phyloP scores from a whole-genome alignment of 371 early-diverging fungal genomes.

The Batkoa obscura region DNA sequence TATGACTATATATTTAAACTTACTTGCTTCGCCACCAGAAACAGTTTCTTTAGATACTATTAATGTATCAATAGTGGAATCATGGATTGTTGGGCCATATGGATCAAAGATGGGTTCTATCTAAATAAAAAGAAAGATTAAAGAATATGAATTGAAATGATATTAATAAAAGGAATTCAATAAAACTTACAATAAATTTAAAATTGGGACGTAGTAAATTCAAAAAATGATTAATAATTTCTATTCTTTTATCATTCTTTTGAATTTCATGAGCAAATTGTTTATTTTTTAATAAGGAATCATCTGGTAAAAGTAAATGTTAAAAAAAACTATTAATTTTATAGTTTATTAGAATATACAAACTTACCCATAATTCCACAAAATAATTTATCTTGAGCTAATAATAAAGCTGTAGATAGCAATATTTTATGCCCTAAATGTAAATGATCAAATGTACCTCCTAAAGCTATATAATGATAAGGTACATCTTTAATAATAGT shows the following conservation, averaged over 20 bases:
- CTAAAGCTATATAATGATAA: constrained; percentile 28
- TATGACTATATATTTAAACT: background rate
- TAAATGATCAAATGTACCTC: constrained; percentile 95
- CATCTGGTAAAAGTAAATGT: constrained; percentile 16
- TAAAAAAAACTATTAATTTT: constrained; percentile 3
- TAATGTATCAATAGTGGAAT: constrained; percentile 49
- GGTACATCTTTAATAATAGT: too few relatives aligned
- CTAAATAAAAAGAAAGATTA: constrained; percentile 8
- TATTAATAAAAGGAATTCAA: too few relatives aligned
- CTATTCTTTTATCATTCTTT: constrained; percentile 37
- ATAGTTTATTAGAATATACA: background rate
- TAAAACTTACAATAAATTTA: background rate
- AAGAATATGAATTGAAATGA: too few relatives aligned
- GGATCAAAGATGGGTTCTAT: constrained; percentile 60
- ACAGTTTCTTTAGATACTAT: constrained; percentile 80
- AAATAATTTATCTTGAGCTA: constrained; percentile 30
- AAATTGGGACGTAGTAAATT: constrained; percentile 25
- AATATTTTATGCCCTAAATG: constrained; percentile 90
- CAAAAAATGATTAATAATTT: constrained; percentile 35
- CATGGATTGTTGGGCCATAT: constrained; percentile 75
- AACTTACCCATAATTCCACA: constrained; percentile 56
- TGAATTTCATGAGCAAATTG: constrained; percentile 45
- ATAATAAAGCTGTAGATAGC: constrained; percentile 58
- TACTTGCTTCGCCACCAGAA: constrained; percentile 33
- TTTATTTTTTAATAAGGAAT: constrained; percentile 48